Base-by-base conservation (phyloP, 192 early-diverging fungal genomes). In the Coemansia sp. region DNA sequence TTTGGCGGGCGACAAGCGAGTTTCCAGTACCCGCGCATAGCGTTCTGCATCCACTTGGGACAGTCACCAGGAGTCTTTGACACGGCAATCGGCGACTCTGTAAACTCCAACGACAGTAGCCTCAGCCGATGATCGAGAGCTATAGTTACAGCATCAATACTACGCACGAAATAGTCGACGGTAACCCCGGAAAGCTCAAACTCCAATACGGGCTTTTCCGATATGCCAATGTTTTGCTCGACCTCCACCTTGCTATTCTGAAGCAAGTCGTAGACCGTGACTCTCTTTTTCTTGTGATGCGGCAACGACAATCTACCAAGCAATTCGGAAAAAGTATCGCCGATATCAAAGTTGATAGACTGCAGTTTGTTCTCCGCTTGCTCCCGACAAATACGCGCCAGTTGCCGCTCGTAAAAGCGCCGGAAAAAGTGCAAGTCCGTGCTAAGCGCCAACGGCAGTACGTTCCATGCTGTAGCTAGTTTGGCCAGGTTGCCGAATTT, bases 11-110 rank as follows among this genome's bases (percentile, higher is more conserved):
- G 63, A 18, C 79, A 82, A 1, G 70, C 72, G 24, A 82, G 80
- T 36, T 74, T 74, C 80, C 80, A 82, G 72, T 82, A 82, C 9
- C 80, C 80, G 13, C 80, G 75, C 80, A 82, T 82, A 3, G 80
- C 72, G 41, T 82, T 82, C 69, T 74, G 72, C 61, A 82, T 63
- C 80, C 80, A 82, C 72, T 68, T 77, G 54, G 80, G 80, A n/a
- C 61, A 68, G 20, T 66, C 69, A 1, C 67, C 75, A 3, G 80
- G 72, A 8, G 49, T 44, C 13, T 52, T 60, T 1, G 75, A 33
- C 18, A 82, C 69, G 5, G 75, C 61, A 0, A 82, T 47, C 13
- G 80, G 80, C 27, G 75, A 29, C 66, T 74, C 69, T 3, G 65
- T 77, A 40, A 68, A 46, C 9, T 66, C 72, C 13, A 82, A 44